Evolutionary conservation across 2,329 filamentous ascomycete genomes (phyloP).

Genomic region (Didymella glomerata): DNA sequence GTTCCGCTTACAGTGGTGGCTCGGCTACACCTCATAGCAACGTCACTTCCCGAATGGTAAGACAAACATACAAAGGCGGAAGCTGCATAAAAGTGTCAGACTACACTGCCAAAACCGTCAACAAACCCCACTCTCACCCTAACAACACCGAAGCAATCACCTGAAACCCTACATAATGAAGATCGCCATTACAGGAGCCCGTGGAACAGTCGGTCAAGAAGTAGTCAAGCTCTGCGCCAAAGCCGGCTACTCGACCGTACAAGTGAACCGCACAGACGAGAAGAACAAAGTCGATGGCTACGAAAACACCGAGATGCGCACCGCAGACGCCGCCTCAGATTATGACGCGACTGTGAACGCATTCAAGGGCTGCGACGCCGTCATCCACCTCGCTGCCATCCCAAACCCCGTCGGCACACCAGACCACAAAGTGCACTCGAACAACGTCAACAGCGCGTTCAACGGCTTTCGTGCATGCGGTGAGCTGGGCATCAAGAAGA

Average conservation of each 20-base stretch:
- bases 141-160: not conserved
- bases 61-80: conserved; percentile 13
- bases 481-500: not conserved
- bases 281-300: conserved; percentile 36
- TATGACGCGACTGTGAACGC: conserved; percentile 45
- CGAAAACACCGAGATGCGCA: conserved; percentile 47
- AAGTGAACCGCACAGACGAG: conserved; percentile 47
- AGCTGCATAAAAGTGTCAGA: not conserved
- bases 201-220: conserved; percentile 23
- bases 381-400: conserved; percentile 51
- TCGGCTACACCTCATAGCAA: conserved; percentile 18
- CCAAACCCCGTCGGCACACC: conserved; percentile 48
- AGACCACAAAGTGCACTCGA: conserved; percentile 47
- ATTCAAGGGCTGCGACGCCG: conserved; percentile 49
- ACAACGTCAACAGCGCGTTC: conserved; percentile 52
- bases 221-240: conserved; percentile 39
- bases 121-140: not conserved
- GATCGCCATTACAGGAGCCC: conserved; percentile 28
- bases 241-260: conserved; percentile 46
- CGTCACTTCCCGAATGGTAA: conserved; percentile 12
- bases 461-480: conserved; percentile 32
- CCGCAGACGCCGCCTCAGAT: conserved; percentile 44
- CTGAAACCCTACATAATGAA: conserved; percentile 16
- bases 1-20: conserved; percentile 8
- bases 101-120: not conserved